phyloP scores from a whole-genome alignment of 2,329 filamentous ascomycete species.

The Aspergillus ibericus region DNA sequence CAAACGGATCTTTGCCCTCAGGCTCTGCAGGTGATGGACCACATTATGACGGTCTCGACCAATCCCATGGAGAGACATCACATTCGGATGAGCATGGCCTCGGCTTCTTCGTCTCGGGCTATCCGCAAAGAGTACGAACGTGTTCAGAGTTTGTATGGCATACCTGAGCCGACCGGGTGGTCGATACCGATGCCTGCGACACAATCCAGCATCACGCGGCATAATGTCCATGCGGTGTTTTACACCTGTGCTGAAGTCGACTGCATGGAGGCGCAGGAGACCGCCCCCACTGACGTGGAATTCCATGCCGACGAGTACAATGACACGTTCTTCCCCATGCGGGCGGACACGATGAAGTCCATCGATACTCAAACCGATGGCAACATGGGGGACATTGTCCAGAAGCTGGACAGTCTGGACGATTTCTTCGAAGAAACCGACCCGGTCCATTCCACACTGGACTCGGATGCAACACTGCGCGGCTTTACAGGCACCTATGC shows the following conservation, averaged over 20 bases:
- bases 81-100: slow-evolving; percentile 96
- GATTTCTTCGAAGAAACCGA: slow-evolving; percentile 76
- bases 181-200: slow-evolving; percentile 89
- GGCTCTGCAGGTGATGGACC: slow-evolving; percentile 86
- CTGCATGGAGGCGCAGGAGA: slow-evolving; percentile 58
- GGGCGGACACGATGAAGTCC: slow-evolving; percentile 89
- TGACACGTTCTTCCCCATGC: slow-evolving; percentile 73
- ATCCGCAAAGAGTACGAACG: slow-evolving; percentile 93
- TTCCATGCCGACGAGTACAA: slow-evolving; percentile 88
- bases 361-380: slow-evolving; percentile 65
- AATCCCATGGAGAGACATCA: slow-evolving; percentile 93
- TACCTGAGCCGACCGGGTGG: slow-evolving; percentile 94
- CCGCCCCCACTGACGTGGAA: slow-evolving; percentile 80
- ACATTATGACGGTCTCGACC: slow-evolving; percentile 91
- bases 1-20: slow-evolving; percentile 94
- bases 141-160: slow-evolving; percentile 92
- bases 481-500: slow-evolving; percentile 63
- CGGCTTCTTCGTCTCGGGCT: slow-evolving; percentile 72
- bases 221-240: slow-evolving; percentile 94
- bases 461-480: slow-evolving; percentile 38
- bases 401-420: slow-evolving; percentile 74
- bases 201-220: slow-evolving; percentile 80
- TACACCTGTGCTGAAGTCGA: slow-evolving; percentile 80
- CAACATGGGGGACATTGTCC: slow-evolving; percentile 78
- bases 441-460: slow-evolving; percentile 58